Base-by-base conservation (phyloP, 2,329 filamentous ascomycete species). In the Microdochium nivale region DNA sequence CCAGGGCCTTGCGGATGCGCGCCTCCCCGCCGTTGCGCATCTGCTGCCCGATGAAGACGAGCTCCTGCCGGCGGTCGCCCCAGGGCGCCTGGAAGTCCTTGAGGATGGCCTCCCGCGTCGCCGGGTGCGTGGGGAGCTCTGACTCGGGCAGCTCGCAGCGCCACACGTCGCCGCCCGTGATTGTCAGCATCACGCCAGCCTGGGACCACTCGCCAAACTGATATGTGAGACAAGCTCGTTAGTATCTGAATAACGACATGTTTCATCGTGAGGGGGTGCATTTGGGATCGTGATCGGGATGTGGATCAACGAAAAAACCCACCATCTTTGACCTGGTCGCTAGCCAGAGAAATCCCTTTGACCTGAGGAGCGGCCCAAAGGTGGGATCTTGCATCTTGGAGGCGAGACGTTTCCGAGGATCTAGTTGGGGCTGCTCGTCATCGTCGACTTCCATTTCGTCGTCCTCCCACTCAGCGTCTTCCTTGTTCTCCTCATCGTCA, bases 41-140 rank as follows among this genome's bases (percentile, higher is more conserved):
- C 4, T 74, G 73, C 64, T 88, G 83, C 0, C 86, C 86, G 52
- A 90, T 88, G 54, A 89, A 86, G 2, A 89, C 86, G 7, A 89
- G 63, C 63, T 89, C 86, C 62, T 89, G 85, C 2, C 85, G 72
- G 1, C 85, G 73, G 57, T 89, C 86, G 1, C 83, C 85, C 83
- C 84, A 88, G 53, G 80, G 74, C 0, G 78, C 79, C 7, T 68
- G 60, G 23, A 80, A 73, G 56, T 80, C 76, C 51, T 77, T 71
- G 43, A 67, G 60, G 13, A 79, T 72, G 0, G 78, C 74, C 7
- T 69, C 68, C 32, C 79, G 70, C 0, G 77, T 72, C n/a, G 72
- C 64, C 0, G 66, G 62, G 50, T 80, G 69, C 48, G 76, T 69
- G 0, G 77, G 77, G 2, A 76, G 79, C 2, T 76, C 70, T 25